Conservation (phyloP, 2,329 filamentous ascomycete genomes). For the Lasiodiplodia gonubiensis region DNA sequence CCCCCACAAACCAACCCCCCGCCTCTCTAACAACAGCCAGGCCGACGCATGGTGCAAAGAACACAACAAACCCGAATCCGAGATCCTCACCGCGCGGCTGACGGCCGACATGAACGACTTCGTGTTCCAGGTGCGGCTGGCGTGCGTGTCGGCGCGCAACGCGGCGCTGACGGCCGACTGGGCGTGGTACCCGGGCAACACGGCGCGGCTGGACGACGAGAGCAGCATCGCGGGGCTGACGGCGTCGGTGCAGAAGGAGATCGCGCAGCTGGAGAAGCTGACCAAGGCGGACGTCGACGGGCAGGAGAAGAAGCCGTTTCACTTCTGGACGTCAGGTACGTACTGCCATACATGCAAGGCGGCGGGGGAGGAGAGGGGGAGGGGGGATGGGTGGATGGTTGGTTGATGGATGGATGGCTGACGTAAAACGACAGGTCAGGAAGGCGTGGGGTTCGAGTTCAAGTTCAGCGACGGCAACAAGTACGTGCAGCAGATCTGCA, state of each 20-base stretch:
- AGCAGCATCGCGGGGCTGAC: neutral
- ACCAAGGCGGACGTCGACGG: neutral
- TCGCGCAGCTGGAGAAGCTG: neutral
- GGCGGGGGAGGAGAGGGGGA: too few relatives aligned
- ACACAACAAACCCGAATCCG: constrained; percentile 44
- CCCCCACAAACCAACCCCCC: too few relatives aligned
- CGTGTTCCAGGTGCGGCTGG: constrained; percentile 52
- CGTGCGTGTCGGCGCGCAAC: neutral
- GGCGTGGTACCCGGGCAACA: neutral
- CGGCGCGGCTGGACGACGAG: neutral
- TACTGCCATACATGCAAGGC: constrained; percentile 36
- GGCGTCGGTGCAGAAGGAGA: neutral
- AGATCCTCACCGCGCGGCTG: constrained; percentile 50
- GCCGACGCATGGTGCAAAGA: constrained; percentile 45
- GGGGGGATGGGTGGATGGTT: constrained; percentile 26
- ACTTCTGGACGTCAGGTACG: constrained; percentile 55
- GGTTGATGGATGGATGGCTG: constrained; percentile 37
- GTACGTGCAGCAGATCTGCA: constrained; percentile 47
- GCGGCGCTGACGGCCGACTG: neutral
- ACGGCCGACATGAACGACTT: constrained; percentile 58
- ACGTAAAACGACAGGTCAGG: constrained; percentile 39
- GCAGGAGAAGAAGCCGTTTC: neutral
- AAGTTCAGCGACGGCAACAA: constrained; percentile 20
- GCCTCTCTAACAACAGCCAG: too few relatives aligned
- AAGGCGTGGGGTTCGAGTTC: constrained; percentile 45